These are phyloP conservation scores for Colletotrichum sp. DNA, from an alignment of 2,329 filamentous ascomycete species.

Conservation along the genomic window DNA sequence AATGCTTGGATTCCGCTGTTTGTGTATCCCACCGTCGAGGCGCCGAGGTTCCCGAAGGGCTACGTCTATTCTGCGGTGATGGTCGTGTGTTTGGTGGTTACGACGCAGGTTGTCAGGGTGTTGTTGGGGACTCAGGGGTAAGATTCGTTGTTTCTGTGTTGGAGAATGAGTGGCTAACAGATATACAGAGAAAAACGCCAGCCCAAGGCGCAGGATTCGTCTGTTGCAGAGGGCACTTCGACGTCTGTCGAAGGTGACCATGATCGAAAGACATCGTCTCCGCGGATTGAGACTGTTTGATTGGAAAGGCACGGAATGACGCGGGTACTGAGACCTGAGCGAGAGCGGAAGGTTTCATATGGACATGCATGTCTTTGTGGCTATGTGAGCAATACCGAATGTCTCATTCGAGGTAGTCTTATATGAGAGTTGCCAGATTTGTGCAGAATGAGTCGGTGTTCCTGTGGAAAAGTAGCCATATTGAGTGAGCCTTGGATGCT, in stretches of 20 bases:
- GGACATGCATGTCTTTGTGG: neutral
- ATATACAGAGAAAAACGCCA: neutral
- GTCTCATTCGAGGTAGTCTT: neutral
- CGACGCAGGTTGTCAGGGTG: slow-evolving; percentile 27
- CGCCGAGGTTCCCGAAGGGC: slow-evolving; percentile 46
- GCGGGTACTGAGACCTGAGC: neutral
- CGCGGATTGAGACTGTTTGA: neutral
- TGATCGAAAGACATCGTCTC: neutral
- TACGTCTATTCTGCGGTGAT: slow-evolving; percentile 41
- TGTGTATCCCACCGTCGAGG: slow-evolving; percentile 51
- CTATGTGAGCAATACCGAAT: neutral
- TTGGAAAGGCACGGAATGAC: neutral
- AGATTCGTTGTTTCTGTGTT: rapidly evolving
- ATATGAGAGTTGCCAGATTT: neutral
- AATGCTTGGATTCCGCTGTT: slow-evolving; percentile 62
- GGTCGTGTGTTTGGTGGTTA: slow-evolving; percentile 33
- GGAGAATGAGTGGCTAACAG: neutral
- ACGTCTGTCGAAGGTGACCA: neutral
- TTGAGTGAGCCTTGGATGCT: neutral
- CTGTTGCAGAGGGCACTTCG: neutral
- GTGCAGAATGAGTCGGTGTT: neutral
- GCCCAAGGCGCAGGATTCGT: neutral
- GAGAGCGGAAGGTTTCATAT: neutral
- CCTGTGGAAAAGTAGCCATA: neutral
- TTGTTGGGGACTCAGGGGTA: slow-evolving; percentile 15